Conservation (phyloP, 371 early-diverging fungal species). For the Mucor circinelloides region DNA sequence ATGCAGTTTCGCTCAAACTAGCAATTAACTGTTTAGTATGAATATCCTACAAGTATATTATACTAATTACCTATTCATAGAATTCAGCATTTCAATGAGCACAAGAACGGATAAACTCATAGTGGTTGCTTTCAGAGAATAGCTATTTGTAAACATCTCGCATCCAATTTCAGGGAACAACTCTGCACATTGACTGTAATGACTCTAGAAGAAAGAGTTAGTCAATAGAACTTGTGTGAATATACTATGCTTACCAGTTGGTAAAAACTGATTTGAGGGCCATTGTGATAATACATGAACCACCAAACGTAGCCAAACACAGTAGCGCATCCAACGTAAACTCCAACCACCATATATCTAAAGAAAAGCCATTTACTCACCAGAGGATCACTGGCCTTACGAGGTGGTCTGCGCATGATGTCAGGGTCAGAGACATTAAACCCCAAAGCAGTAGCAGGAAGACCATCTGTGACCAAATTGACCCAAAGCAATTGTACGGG, state of each 20-base stretch:
- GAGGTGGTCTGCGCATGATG: conserved; percentile 93
- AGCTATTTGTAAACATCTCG: conserved; percentile 79
- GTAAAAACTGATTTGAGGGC: conserved; percentile 86
- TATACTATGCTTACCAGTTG: conserved; percentile 56
- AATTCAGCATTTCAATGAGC: conserved; percentile 97
- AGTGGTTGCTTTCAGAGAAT: conserved; percentile 90
- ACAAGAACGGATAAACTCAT: conserved; percentile 95
- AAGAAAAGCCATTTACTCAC: conserved; percentile 94
- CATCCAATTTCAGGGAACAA: conserved; percentile 93
- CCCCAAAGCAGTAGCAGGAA: conserved; percentile 97
- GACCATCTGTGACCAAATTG: conserved; percentile 96
- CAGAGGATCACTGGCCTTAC: conserved; percentile 83
- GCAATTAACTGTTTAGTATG: conserved; percentile 54
- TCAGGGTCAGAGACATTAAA: conserved; percentile 97
- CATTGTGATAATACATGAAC: conserved; percentile 87
- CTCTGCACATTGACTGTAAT: conserved; percentile 87
- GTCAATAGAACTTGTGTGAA: not conserved
- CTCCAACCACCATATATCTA: conserved; percentile 91
- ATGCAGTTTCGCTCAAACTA: conserved; percentile 91
- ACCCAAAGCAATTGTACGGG: conserved; percentile 98
- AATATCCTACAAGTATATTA: conserved; percentile 71
- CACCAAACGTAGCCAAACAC: conserved; percentile 98
- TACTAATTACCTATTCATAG: conserved; percentile 69
- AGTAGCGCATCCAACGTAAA: conserved; percentile 93
- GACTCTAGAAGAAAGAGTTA: conserved; percentile 47